Evolutionary conservation across 1,284 basidiomycete genomes (phyloP).

Genomic region (Omphalotus olearius): DNA sequence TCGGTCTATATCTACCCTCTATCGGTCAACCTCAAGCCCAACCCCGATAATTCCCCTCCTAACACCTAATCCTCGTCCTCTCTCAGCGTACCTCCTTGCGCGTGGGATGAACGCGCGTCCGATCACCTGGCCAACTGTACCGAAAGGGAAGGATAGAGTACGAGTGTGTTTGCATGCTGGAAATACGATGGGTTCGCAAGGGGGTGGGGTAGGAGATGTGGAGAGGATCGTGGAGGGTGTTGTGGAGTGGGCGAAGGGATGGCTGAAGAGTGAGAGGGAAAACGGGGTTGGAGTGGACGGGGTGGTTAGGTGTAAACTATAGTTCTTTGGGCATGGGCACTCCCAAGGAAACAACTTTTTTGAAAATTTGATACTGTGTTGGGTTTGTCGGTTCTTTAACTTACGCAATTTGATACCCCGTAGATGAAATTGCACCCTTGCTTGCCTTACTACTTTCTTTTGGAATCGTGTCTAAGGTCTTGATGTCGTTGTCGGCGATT

Average conservation of each 20-base stretch:
- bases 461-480: too few species aligned
- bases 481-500: too few species aligned
- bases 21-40: neutral
- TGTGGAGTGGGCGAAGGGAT: conserved; percentile 42
- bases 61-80: conserved; percentile 66
- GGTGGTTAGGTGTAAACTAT: too few species aligned
- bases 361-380: too few species aligned
- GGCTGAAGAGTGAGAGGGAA: conserved; percentile 1
- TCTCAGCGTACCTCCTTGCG: conserved; percentile 61
- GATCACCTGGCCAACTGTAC: conserved; percentile 83
- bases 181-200: conserved; percentile 40
- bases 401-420: too few species aligned
- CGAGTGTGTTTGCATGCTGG: conserved; percentile 80
- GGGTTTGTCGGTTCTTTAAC: too few species aligned
- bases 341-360: too few species aligned
- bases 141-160: conserved; percentile 78
- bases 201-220: conserved; percentile 43
- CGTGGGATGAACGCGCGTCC: conserved; percentile 71
- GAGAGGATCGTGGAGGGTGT: conserved; percentile 48
- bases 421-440: too few species aligned
- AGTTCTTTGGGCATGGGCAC: too few species aligned
- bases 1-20: neutral
- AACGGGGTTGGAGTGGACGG: too few species aligned
- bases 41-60: conserved; percentile 76
- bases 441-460: too few species aligned